These are phyloP conservation scores for Paecilomyces formosus DNA, from an alignment of 2,329 filamentous ascomycete genomes.

Conservation along the genomic window DNA sequence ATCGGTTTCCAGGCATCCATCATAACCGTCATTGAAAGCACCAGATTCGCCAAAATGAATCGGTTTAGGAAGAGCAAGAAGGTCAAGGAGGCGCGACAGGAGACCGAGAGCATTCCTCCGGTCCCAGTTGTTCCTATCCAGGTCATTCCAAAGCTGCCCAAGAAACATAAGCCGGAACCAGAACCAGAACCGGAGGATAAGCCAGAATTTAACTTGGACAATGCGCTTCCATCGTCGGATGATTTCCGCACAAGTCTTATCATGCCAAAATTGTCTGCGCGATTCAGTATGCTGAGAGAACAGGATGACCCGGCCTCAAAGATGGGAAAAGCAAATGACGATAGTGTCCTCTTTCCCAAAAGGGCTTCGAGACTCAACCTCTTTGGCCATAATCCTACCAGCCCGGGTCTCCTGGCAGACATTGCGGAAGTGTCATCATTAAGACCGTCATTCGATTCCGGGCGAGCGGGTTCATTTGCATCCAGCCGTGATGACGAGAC, in stretches of 20 bases:
- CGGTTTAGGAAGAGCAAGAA: slow-evolving; percentile 35
- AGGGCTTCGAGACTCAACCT: slow-evolving; percentile 71
- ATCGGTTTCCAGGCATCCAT: not conserved
- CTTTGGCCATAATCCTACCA: slow-evolving; percentile 54
- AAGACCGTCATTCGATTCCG: slow-evolving; percentile 52
- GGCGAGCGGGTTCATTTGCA: slow-evolving; percentile 58
- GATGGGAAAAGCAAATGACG: slow-evolving; percentile 89
- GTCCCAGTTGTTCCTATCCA: slow-evolving; percentile 11
- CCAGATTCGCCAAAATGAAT: slow-evolving; percentile 24
- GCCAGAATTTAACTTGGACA: slow-evolving; percentile 61
- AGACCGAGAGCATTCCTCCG: slow-evolving; percentile 39
- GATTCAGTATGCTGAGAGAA: slow-evolving; percentile 94
- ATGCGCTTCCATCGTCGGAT: slow-evolving; percentile 70
- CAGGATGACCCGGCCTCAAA: slow-evolving; percentile 87
- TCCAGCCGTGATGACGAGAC: slow-evolving; percentile 53
- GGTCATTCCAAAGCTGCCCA: slow-evolving; percentile 32
- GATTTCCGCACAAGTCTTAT: slow-evolving; percentile 93
- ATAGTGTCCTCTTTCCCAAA: slow-evolving; percentile 81
- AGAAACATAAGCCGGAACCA: slow-evolving; percentile 40
- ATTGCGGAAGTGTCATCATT: slow-evolving; percentile 89
- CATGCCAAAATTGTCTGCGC: slow-evolving; percentile 88
- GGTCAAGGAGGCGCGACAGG: slow-evolving; percentile 26
- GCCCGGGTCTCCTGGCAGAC: slow-evolving; percentile 58
- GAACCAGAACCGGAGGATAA: slow-evolving; percentile 47
- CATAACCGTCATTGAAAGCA: not conserved